Base-by-base conservation (phyloP, 495 filamentous ascomycete genomes). In the Penicillium antarcticum region DNA sequence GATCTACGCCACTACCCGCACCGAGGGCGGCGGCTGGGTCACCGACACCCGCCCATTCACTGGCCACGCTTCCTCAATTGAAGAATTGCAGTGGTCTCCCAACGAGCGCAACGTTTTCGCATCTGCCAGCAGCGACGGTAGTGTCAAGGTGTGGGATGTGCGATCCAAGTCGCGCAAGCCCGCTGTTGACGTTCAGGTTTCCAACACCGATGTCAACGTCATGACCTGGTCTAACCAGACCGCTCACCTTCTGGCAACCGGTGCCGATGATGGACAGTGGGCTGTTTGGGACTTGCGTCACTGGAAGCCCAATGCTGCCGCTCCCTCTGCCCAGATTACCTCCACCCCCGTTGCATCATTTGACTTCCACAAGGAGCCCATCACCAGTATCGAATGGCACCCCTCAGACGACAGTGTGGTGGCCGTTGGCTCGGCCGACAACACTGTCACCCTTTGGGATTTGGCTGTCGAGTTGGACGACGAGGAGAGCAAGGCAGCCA, bases 371-470 rank as follows among this genome's bases (percentile, higher is more conserved):
- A 89, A 88, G 68, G 88, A 96, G 68, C 92, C 95, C 52, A 89
- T 98, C 61, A 97, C 94, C 13, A 90, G 87, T 63, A 79, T 98
- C 18, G 92, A 98, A 71, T 98, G 95, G 91, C 92, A 98, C 70
- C 94, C 94, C 13, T 88, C 87, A 3, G 94, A 98, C 57, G 92
- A 98, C 71, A 91, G 86, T 67, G 92, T 97, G 49, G 84, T 98
- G 13, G 88, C 89, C 6, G 91, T 97, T 16, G 92, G 88, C 8
- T 89, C 89, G 2, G 94, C 91, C 14, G 94, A 98, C 67, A 92
- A 91, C 65, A 96, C 92, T 9, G 79, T 97, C 19, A 97, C 94
- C 1, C 74, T 97, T 38, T 98, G 94, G 94, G 94, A 98, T 85
- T 66, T 98, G 65, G 88, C 90, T 3, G 94, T 98, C 34, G 94